Evolutionary conservation across 2,329 filamentous ascomycete species (phyloP).

Genomic region (Pseudogymnoascus sp.): DNA sequence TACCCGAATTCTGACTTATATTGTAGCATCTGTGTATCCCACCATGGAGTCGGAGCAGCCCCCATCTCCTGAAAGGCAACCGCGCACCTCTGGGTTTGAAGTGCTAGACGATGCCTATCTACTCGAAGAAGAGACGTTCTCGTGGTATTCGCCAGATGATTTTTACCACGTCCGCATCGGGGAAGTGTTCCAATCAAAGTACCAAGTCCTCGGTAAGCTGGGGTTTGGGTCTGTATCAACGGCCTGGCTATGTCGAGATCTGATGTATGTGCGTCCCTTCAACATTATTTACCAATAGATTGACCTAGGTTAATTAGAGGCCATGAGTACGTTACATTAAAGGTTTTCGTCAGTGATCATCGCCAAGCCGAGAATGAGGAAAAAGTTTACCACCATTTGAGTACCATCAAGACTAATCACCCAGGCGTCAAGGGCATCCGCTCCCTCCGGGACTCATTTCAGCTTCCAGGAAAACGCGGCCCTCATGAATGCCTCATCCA

Average conservation of each 20-base stretch:
- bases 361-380: conserved; percentile 18
- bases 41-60: neutral
- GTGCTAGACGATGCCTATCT: conserved; percentile 8
- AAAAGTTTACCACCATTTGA: conserved; percentile 24
- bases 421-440: conserved; percentile 27
- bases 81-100: neutral
- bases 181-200: conserved; percentile 19
- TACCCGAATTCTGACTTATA: neutral
- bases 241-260: conserved; percentile 19
- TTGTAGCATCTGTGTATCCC: neutral
- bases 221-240: conserved; percentile 20
- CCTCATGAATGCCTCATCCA: conserved; percentile 19
- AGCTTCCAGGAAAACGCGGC: conserved; percentile 19
- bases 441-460: conserved; percentile 28
- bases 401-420: conserved; percentile 21
- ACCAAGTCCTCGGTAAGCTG: conserved; percentile 22
- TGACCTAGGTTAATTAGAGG: neutral
- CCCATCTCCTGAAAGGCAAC: neutral
- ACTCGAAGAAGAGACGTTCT: conserved; percentile 21
- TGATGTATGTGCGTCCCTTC: conserved; percentile 12
- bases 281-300: neutral
- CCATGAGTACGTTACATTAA: conserved; percentile 11
- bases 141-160: conserved; percentile 17
- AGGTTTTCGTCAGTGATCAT: conserved; percentile 8
- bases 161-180: conserved; percentile 22